Percentiles rank a stretch among this genome's conserved stretches.
Evolutionary conservation across 208 protist species (phyloP).

Genomic region (Acanthamoeba triangularis): DNA sequence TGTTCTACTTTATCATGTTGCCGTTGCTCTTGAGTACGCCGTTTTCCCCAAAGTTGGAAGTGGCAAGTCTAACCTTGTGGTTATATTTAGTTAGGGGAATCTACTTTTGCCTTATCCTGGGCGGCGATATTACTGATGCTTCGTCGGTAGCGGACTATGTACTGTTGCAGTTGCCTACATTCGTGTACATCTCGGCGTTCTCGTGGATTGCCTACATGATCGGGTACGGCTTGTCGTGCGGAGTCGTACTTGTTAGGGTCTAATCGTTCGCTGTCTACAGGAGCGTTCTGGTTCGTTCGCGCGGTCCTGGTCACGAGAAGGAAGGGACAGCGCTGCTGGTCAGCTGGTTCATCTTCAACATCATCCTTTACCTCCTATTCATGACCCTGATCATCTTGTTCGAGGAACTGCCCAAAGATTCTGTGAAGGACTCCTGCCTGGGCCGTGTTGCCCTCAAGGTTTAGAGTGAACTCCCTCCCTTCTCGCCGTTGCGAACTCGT

Average conservation of each 20-base stretch:
- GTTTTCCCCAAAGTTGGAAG: no score
- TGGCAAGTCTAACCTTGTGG: no score
- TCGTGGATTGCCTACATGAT: conserved; percentile 15
- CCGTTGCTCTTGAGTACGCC: neutral
- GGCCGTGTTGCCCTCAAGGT: neutral
- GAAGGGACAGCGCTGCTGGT: neutral
- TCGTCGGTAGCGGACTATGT: neutral
- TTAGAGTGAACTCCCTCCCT: no score
- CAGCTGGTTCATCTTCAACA: neutral
- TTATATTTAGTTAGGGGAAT: neutral
- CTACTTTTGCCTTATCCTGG: neutral
- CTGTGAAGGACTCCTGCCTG: neutral
- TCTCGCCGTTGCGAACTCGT: neutral
- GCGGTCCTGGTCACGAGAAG: neutral
- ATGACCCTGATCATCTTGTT: neutral
- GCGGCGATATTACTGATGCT: neutral
- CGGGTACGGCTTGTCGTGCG: no score
- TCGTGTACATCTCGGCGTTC: neutral
- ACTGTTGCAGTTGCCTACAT: neutral
- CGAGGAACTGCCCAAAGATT: neutral
- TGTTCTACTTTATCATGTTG: neutral
- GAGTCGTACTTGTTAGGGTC: no score
- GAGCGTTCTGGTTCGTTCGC: neutral
- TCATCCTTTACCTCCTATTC: neutral
- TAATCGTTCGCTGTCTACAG: no score